These are phyloP conservation scores for Trichomonas tenax DNA, from an alignment of 208 protist genomes.

Conservation along the genomic window DNA sequence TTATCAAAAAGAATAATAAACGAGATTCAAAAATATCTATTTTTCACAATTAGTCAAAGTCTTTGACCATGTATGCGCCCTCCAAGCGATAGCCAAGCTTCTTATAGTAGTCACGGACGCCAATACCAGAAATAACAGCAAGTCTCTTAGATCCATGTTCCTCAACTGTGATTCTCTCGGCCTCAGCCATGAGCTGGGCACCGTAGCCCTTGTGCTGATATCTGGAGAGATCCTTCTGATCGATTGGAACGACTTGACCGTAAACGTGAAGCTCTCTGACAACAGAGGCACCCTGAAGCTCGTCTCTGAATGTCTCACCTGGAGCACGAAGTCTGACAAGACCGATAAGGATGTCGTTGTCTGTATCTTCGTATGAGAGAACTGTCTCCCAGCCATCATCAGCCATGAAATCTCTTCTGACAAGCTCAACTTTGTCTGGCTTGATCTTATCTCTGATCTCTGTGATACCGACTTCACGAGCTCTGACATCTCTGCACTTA, in stretches of 20 bases:
- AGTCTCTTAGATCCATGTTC: conserved; percentile 65
- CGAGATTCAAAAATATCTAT: no score
- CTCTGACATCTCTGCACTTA: conserved; percentile 74
- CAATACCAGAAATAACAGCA: conserved; percentile 86
- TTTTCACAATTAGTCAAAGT: conserved; percentile 36
- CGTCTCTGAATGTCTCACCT: conserved; percentile 53
- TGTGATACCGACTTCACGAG: conserved; percentile 51
- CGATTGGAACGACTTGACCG: conserved; percentile 53
- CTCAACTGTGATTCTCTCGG: conserved; percentile 69
- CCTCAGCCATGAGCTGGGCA: conserved; percentile 75
- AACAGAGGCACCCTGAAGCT: conserved; percentile 49
- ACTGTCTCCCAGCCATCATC: conserved; percentile 72
- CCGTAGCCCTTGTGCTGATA: conserved; percentile 66
- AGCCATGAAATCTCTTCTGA: conserved; percentile 59
- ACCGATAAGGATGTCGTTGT: conserved; percentile 66
- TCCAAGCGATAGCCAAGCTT: conserved; percentile 69
- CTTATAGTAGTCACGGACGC: conserved; percentile 86
- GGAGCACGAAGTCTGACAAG: conserved; percentile 48
- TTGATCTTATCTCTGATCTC: conserved; percentile 9
- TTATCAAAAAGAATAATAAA: no score
- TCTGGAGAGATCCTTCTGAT: conserved; percentile 60
- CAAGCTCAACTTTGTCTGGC: conserved; percentile 63
- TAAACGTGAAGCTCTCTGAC: conserved; percentile 94
- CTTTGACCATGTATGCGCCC: conserved; percentile 47
- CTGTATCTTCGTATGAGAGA: conserved; percentile 64